These are phyloP conservation scores for Sequoia sempervirens DNA, from an alignment of 75 land plant genomes.

Conservation along the genomic window DNA sequence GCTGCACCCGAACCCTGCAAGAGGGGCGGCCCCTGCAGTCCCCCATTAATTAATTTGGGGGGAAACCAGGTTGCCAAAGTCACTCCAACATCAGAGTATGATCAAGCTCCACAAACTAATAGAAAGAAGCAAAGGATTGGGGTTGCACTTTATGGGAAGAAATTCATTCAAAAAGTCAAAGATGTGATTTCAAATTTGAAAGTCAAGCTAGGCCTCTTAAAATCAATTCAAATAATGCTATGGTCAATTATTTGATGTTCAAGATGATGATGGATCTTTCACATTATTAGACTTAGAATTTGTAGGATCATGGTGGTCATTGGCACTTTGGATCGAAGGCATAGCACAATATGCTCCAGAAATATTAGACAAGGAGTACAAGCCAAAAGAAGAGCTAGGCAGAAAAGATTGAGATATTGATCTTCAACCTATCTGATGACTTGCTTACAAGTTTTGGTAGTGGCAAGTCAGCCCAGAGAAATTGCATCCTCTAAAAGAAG, in stretches of 20 bases:
- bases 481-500: background rate
- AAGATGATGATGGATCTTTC: background rate
- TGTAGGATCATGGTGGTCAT: no score
- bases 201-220: background rate
- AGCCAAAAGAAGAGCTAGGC: background rate
- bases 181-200: background rate
- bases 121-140: background rate
- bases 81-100: no score
- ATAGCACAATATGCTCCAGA: background rate
- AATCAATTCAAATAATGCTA: no score
- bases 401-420: background rate
- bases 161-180: background rate
- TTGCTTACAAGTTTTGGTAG: background rate
- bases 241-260: background rate
- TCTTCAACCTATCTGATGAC: background rate
- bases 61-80: no score
- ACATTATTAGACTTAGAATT: background rate
- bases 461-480: background rate
- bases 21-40: no score
- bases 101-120: no score
- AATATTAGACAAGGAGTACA: background rate
- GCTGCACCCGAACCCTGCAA: no score
- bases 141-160: background rate
- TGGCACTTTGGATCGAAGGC: background rate
- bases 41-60: no score